These are phyloP conservation scores for Kluyveromyces nonfermentans DNA, from an alignment of 805 yeast genomes.

Conservation along the genomic window DNA sequence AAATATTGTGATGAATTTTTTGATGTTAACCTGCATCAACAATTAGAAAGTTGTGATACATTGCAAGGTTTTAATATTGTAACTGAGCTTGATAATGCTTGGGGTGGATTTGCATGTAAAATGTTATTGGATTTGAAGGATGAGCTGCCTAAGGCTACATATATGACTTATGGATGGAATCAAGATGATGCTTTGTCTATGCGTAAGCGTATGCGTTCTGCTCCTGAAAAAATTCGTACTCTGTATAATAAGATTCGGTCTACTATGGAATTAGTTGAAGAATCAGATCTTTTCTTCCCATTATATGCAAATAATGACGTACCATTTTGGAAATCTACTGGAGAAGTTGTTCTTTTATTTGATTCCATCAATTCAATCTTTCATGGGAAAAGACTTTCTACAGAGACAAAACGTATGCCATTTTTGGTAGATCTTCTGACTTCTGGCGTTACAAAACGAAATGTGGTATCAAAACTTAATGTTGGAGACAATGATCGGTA, in stretches of 20 bases:
- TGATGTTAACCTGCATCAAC: conserved; percentile 49
- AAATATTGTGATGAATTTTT: conserved; percentile 38
- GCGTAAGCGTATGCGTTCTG: conserved; percentile 4
- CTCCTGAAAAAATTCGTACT: conserved; percentile 10
- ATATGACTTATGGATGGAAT: conserved; percentile 41
- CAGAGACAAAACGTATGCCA: conserved; percentile 9
- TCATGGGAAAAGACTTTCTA: neutral
- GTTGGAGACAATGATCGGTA: conserved; percentile 7
- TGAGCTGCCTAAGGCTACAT: conserved; percentile 46
- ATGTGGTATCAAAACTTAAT: conserved; percentile 17
- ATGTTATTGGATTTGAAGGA: conserved; percentile 52
- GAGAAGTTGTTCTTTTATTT: conserved; percentile 14
- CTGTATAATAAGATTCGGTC: conserved; percentile 35
- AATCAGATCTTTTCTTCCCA: conserved; percentile 51
- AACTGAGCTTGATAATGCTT: conserved; percentile 65
- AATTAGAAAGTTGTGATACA: conserved; percentile 67
- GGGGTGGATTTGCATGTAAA: conserved; percentile 69
- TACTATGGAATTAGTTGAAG: conserved; percentile 38
- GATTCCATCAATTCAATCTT: conserved; percentile 19
- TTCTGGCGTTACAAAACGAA: conserved; percentile 15
- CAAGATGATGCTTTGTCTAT: conserved; percentile 18
- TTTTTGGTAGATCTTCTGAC: conserved; percentile 14
- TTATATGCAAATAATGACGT: conserved; percentile 25
- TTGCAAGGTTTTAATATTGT: conserved; percentile 62
- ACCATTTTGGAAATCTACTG: conserved; percentile 24